A percentile compares a stretch with the other conserved stretches of the same genome.
phyloP scores from a whole-genome alignment of 805 yeast genomes.

The Barnettozyma wickerhamii region DNA sequence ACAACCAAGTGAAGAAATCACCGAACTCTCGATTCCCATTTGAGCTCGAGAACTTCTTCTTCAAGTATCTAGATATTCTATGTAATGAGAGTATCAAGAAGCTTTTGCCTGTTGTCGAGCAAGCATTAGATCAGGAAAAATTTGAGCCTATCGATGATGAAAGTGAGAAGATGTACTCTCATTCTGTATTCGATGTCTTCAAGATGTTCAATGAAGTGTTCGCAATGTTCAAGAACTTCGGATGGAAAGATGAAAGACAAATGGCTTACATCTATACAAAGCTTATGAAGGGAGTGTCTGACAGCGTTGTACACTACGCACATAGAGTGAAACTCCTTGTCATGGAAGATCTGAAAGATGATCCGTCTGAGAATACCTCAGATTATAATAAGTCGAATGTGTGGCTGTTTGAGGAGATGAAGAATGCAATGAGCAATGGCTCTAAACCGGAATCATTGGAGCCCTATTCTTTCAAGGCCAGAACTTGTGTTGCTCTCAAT shows the following conservation, averaged over 20 bases:
- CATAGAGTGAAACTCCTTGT: slow-evolving; percentile 31
- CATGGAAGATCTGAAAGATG: slow-evolving; percentile 35
- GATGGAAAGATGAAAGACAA: slow-evolving; percentile 66
- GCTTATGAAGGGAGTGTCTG: slow-evolving; percentile 59
- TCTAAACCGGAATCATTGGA: slow-evolving; percentile 36
- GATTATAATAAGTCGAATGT: slow-evolving; percentile 27
- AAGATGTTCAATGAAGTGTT: slow-evolving; percentile 56
- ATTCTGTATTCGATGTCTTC: slow-evolving; percentile 66
- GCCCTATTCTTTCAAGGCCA: slow-evolving; percentile 54
- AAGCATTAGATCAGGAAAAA: slow-evolving; percentile 54
- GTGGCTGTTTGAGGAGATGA: slow-evolving; percentile 50
- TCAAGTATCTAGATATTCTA: slow-evolving; percentile 38
- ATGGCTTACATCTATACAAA: slow-evolving; percentile 56
- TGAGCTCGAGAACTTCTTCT: slow-evolving; percentile 53
- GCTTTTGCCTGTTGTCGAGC: slow-evolving; percentile 43
- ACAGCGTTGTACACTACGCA: slow-evolving; percentile 51
- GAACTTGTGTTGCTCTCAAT: slow-evolving; percentile 74
- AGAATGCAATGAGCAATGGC: slow-evolving; percentile 41
- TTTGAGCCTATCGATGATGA: slow-evolving; percentile 48
- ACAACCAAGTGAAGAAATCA: slow-evolving; percentile 41
- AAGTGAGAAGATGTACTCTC: slow-evolving; percentile 39
- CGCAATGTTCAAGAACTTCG: slow-evolving; percentile 49
- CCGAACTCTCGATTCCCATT: slow-evolving; percentile 38
- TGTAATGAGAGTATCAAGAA: slow-evolving; percentile 41
- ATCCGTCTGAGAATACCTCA: slow-evolving; percentile 17